These are phyloP conservation scores for Colletotrichum shisoi DNA, from an alignment of 2,329 filamentous ascomycete species.

Conservation along the genomic window DNA sequence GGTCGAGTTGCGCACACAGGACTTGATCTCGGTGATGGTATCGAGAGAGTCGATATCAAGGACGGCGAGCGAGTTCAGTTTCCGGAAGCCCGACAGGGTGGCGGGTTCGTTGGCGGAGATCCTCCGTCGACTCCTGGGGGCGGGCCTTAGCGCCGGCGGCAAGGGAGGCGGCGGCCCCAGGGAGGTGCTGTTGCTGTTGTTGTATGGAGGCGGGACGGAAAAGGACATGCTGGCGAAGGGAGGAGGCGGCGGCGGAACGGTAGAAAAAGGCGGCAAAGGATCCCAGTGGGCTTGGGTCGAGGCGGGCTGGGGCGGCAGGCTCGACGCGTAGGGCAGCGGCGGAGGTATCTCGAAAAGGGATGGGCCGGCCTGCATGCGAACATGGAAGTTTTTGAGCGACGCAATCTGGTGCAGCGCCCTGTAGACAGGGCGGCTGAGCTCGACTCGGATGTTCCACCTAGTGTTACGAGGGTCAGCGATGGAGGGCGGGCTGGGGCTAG, in stretches of 20 bases:
- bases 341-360: conserved; percentile 63
- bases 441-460: conserved; percentile 71
- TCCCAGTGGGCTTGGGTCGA: conserved; percentile 38
- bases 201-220: conserved; percentile 29
- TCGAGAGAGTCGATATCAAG: conserved; percentile 69
- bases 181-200: conserved; percentile 29
- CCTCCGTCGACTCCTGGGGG: conserved; percentile 50
- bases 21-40: conserved; percentile 62
- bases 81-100: conserved; percentile 65
- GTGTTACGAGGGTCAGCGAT: conserved; percentile 8
- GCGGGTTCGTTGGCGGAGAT: conserved; percentile 53
- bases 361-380: conserved; percentile 66
- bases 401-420: conserved; percentile 62
- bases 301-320: conserved; percentile 32
- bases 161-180: conserved; percentile 44
- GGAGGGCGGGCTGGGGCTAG: not conserved
- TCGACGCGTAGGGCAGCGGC: conserved; percentile 52
- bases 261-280: conserved; percentile 39
- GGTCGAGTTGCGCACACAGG: conserved; percentile 63
- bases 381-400: conserved; percentile 61
- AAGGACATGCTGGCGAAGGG: conserved; percentile 33
- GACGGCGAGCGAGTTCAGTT: conserved; percentile 61
- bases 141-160: conserved; percentile 49
- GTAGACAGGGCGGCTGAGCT: conserved; percentile 67
- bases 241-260: conserved; percentile 39